Conservation (phyloP, 352 stramenopile genomes). For the Nothophytophthora sp. region DNA sequence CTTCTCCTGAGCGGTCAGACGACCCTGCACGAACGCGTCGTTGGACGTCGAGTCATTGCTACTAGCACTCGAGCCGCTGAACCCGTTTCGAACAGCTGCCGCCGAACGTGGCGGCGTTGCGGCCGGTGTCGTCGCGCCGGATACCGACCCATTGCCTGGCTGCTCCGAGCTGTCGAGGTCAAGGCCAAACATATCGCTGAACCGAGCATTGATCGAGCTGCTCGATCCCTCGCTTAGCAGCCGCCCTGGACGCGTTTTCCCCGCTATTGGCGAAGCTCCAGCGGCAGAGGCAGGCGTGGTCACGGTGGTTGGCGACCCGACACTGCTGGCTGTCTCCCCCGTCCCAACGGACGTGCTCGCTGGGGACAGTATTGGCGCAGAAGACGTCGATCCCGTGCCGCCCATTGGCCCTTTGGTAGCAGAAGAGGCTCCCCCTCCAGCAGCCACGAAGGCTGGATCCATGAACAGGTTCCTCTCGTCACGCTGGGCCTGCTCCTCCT, state of each 20-base stretch:
- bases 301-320: slow-evolving; percentile 13
- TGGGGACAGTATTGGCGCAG: slow-evolving; percentile 22
- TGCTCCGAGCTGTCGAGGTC: slow-evolving; percentile 21
- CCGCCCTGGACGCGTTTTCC: slow-evolving; percentile 13
- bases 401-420: slow-evolving; percentile 3
- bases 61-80: slow-evolving; percentile 2
- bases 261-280: slow-evolving; percentile 4
- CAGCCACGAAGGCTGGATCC: slow-evolving; percentile 54
- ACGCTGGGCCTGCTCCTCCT: slow-evolving; percentile 52
- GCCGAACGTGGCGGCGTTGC: slow-evolving; percentile 11
- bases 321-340: slow-evolving; percentile 17
- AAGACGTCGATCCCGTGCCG: slow-evolving; percentile 9
- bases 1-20: slow-evolving; percentile 61
- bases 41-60: slow-evolving; percentile 5
- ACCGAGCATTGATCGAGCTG: slow-evolving; percentile 16
- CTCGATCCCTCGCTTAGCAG: slow-evolving; percentile 31
- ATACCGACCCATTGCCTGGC: slow-evolving; percentile 3
- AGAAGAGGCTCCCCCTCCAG: slow-evolving; percentile 1
- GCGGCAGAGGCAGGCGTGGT: slow-evolving; percentile 5
- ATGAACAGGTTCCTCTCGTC: slow-evolving; percentile 77
- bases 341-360: slow-evolving; percentile 17
- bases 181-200: slow-evolving; percentile 36
- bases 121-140: slow-evolving; percentile 3
- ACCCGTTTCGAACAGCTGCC: slow-evolving; percentile 12
- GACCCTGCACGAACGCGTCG: slow-evolving; percentile 57